Percentiles rank a stretch among this genome's conserved stretches.
Evolutionary conservation across 129 eudicot genomes (phyloP).

Genomic region (Solidago caesia): DNA sequence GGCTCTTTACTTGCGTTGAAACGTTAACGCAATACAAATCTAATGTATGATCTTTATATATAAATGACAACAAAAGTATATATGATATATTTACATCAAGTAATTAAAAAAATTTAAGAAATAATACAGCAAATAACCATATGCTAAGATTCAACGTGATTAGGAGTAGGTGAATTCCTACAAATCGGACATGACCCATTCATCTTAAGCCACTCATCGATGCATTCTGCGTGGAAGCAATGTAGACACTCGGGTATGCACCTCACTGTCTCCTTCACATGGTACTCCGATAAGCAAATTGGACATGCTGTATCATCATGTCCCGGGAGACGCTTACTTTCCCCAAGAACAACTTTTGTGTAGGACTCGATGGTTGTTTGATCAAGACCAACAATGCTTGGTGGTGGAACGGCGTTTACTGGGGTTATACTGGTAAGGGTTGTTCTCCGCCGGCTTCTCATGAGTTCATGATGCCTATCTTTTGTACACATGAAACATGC

Average conservation of each 20-base stretch:
- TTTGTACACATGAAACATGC: constrained; percentile 38
- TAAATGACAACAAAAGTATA: constrained; percentile 4
- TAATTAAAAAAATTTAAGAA: neutral
- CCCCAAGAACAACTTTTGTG: constrained; percentile 53
- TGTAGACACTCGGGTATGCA: constrained; percentile 72
- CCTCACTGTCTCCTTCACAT: constrained; percentile 53
- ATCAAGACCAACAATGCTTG: constrained; percentile 42
- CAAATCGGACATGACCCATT: constrained; percentile 74
- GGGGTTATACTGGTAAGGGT: constrained; percentile 22
- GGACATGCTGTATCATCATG: constrained; percentile 58
- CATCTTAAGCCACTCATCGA: constrained; percentile 74
- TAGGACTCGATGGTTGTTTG: constrained; percentile 65
- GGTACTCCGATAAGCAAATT: constrained; percentile 66
- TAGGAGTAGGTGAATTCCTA: constrained; percentile 48
- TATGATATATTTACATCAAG: neutral
- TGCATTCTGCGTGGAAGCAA: constrained; percentile 71
- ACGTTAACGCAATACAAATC: neutral
- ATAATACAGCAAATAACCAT: neutral
- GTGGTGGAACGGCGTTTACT: neutral
- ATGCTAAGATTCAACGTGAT: constrained; percentile 24
- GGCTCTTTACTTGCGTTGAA: neutral
- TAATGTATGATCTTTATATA: neutral
- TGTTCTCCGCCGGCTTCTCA: constrained; percentile 7
- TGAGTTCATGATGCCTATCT: constrained; percentile 13
- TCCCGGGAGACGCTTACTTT: constrained; percentile 70